These are phyloP conservation scores for Cyclostephanos tholiformis DNA, from an alignment of 108 stramenopile species.

Conservation along the genomic window DNA sequence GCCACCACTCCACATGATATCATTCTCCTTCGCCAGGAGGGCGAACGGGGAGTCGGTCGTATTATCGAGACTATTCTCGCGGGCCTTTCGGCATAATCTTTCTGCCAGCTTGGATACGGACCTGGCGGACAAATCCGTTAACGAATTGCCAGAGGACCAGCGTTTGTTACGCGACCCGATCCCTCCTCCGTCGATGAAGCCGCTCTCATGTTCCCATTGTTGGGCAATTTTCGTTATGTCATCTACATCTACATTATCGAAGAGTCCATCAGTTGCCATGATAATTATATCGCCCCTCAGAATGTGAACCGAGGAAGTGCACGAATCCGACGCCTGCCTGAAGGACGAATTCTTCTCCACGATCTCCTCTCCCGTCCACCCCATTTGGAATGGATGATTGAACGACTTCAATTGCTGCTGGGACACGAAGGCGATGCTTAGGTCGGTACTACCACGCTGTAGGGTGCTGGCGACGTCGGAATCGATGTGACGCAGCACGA, in stretches of 20 bases:
- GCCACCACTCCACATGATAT: slow-evolving; percentile 98
- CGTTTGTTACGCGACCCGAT: slow-evolving; percentile 69
- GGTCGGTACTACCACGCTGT: slow-evolving; percentile 86
- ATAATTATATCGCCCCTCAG: slow-evolving; percentile 94
- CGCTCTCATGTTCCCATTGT: slow-evolving; percentile 89
- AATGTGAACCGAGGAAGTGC: slow-evolving; percentile 89
- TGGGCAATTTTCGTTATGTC: slow-evolving; percentile 84
- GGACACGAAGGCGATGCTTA: slow-evolving; percentile 90
- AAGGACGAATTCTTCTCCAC: slow-evolving; percentile 73
- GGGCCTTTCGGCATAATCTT: slow-evolving; percentile 59
- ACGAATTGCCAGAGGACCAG: slow-evolving; percentile 69
- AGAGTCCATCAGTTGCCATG: slow-evolving; percentile 96
- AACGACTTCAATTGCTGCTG: slow-evolving; percentile 95
- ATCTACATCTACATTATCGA: slow-evolving; percentile 96
- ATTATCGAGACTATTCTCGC: slow-evolving; percentile 85
- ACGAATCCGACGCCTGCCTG: slow-evolving; percentile 83
- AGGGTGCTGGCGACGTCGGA: slow-evolving; percentile 87
- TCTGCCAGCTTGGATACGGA: slow-evolving; percentile 55
- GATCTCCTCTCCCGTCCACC: slow-evolving; percentile 85
- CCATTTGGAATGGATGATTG: slow-evolving; percentile 96
- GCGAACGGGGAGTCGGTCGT: slow-evolving; percentile 93
- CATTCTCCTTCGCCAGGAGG: slow-evolving; percentile 95
- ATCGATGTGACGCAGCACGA: slow-evolving; percentile 95
- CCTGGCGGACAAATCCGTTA: slow-evolving; percentile 56
- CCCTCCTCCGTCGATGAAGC: slow-evolving; percentile 76